Evolutionary conservation across 495 filamentous ascomycete species (phyloP).

Genomic region (Tirmania nivea): DNA sequence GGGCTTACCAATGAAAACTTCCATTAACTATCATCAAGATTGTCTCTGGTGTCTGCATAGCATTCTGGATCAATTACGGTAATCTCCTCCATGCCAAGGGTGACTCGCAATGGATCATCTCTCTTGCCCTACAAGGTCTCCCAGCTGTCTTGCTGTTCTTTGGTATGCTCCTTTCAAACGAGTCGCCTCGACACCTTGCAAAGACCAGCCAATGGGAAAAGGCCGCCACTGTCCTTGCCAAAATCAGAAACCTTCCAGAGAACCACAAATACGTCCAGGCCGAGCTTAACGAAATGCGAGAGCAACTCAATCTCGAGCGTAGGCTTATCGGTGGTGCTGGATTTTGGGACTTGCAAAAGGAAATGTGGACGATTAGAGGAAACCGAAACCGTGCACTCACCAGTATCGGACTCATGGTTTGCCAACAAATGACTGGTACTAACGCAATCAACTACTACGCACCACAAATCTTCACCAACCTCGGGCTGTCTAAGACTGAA

Average conservation of each 20-base stretch:
- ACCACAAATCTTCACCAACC: slow-evolving; percentile 44
- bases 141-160: slow-evolving; percentile 38
- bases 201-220: slow-evolving; percentile 49
- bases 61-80: slow-evolving; percentile 46
- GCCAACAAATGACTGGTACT: slow-evolving; percentile 48
- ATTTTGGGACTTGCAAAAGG: slow-evolving; percentile 42
- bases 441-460: slow-evolving; percentile 53
- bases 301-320: slow-evolving; percentile 49
- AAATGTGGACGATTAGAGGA: slow-evolving; percentile 46
- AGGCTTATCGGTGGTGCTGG: slow-evolving; percentile 36
- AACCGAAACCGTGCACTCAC: slow-evolving; percentile 42
- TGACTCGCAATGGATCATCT: slow-evolving; percentile 39
- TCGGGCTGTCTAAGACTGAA: slow-evolving; percentile 31
- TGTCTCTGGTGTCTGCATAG: slow-evolving; percentile 40
- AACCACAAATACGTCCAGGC: slow-evolving; percentile 42
- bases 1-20: not conserved
- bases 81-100: slow-evolving; percentile 31
- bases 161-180: slow-evolving; percentile 39
- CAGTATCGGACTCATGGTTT: slow-evolving; percentile 42
- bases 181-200: slow-evolving; percentile 51
- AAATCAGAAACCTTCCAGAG: slow-evolving; percentile 32
- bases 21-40: slow-evolving; percentile 6
- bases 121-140: slow-evolving; percentile 42
- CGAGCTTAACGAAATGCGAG: slow-evolving; percentile 42
- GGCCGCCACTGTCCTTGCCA: slow-evolving; percentile 31